Conservation (phyloP, 1,284 basidiomycete species). For the Pyrrhoderma lamaoense region DNA sequence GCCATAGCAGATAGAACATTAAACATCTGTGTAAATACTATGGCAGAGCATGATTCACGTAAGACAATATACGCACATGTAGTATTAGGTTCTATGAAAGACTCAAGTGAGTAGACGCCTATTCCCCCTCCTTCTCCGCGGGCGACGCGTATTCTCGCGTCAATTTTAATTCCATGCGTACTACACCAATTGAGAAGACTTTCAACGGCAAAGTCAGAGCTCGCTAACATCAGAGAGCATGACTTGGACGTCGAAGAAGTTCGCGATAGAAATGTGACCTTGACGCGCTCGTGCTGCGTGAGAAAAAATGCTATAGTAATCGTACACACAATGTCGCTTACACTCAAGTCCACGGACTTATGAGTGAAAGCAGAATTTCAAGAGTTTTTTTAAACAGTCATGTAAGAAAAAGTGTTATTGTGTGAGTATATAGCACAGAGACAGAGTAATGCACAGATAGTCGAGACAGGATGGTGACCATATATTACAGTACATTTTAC, state of each 20-base stretch:
- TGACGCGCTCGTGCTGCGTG: not conserved
- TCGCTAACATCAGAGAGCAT: conserved; percentile 9
- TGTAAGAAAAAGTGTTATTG: not conserved
- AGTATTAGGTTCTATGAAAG: conserved; percentile 12
- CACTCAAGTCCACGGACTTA: not conserved
- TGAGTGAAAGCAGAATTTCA: not conserved
- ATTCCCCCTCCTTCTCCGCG: conserved; percentile 13
- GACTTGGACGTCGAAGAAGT: conserved; percentile 2
- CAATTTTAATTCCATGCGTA: conserved; percentile 11
- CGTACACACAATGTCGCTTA: not conserved
- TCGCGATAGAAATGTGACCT: not conserved
- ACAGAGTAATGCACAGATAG: too few relatives aligned
- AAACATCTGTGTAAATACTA: not conserved
- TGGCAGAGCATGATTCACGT: not conserved
- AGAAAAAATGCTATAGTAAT: too few relatives aligned
- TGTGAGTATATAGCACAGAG: too few relatives aligned
- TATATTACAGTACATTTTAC: not conserved
- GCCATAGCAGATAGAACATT: not conserved
- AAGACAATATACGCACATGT: conserved; percentile 12
- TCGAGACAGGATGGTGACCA: too few relatives aligned
- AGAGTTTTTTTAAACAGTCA: not conserved
- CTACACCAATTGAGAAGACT: conserved; percentile 14
- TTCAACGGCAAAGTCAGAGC: conserved; percentile 7
- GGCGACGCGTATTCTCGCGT: conserved; percentile 16
- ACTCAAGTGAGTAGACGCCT: conserved; percentile 12